These are phyloP conservation scores for Stagonosporopsis chrysanthemi DNA, from an alignment of 2,329 filamentous ascomycete genomes.

Conservation along the genomic window DNA sequence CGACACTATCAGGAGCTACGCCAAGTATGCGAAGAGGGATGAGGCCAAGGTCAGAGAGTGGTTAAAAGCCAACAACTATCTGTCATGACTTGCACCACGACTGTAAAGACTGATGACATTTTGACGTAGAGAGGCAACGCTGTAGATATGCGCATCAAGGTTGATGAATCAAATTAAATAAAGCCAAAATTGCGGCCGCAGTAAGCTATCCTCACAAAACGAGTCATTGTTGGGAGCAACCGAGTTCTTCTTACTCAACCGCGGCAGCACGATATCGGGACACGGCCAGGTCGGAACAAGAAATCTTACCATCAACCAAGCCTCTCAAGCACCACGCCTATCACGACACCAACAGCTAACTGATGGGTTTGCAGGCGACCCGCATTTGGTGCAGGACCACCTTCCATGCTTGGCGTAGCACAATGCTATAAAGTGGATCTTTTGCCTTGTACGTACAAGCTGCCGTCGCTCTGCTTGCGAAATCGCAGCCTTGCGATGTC, in stretches of 20 bases:
- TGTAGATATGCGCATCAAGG: background rate
- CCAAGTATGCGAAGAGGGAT: slow-evolving; percentile 82
- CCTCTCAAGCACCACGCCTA: slow-evolving; percentile 5
- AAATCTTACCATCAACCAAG: background rate
- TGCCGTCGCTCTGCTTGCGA: slow-evolving; percentile 16
- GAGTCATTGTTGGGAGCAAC: background rate
- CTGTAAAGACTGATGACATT: slow-evolving; percentile 12
- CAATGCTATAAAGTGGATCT: slow-evolving; percentile 3
- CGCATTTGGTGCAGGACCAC: slow-evolving; percentile 11
- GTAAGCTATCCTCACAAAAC: background rate
- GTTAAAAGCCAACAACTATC: slow-evolving; percentile 70
- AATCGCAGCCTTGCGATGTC: slow-evolving; percentile 24
- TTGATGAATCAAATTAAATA: background rate
- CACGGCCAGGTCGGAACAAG: background rate
- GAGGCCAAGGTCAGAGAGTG: slow-evolving; percentile 77
- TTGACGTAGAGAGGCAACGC: background rate
- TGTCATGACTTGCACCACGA: slow-evolving; percentile 33
- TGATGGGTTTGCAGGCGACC: slow-evolving; percentile 8
- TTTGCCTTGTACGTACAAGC: slow-evolving; percentile 12
- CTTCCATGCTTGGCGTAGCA: slow-evolving; percentile 14
- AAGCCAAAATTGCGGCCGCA: background rate
- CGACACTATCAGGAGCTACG: slow-evolving; percentile 84
- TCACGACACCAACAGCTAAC: slow-evolving; percentile 12
- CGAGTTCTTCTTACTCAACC: background rate
- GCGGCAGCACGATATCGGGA: background rate